These are phyloP conservation scores for Cladorrhinum sp. DNA, from an alignment of 2,329 filamentous ascomycete genomes.

Conservation along the genomic window DNA sequence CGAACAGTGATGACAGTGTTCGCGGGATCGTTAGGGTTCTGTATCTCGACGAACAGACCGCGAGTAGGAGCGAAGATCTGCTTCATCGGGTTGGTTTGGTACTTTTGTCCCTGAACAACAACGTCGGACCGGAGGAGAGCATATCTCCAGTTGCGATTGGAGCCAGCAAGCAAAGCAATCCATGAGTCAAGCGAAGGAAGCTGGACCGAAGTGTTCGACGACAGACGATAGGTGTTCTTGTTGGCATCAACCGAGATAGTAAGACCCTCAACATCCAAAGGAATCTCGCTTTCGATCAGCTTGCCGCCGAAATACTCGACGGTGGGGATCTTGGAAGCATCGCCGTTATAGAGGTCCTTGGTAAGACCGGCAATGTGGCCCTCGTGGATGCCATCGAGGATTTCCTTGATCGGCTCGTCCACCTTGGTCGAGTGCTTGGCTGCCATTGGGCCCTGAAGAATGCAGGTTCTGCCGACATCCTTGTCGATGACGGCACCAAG, in stretches of 20 bases:
- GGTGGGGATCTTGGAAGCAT: slow-evolving; percentile 71
- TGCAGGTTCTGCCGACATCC: slow-evolving; percentile 93
- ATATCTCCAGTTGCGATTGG: slow-evolving; percentile 86
- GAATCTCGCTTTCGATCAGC: slow-evolving; percentile 66
- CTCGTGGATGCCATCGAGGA: slow-evolving; percentile 85
- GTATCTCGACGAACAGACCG: slow-evolving; percentile 86
- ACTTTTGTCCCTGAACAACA: slow-evolving; percentile 91
- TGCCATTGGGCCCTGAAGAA: slow-evolving; percentile 90
- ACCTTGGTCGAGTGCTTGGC: slow-evolving; percentile 85
- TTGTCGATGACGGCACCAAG: slow-evolving; percentile 92
- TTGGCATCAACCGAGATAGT: slow-evolving; percentile 74
- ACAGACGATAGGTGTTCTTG: slow-evolving; percentile 82
- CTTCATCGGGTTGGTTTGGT: slow-evolving; percentile 93
- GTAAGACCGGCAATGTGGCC: slow-evolving; percentile 79
- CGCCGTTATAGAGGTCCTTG: slow-evolving; percentile 72
- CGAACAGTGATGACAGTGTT: slow-evolving; percentile 84
- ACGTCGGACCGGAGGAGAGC: slow-evolving; percentile 92
- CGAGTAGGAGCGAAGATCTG: slow-evolving; percentile 83
- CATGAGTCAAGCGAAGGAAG: slow-evolving; percentile 80
- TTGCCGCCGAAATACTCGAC: slow-evolving; percentile 96
- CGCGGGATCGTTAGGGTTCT: slow-evolving; percentile 72
- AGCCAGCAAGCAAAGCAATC: slow-evolving; percentile 83
- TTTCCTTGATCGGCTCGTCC: slow-evolving; percentile 93
- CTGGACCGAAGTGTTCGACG: slow-evolving; percentile 66
- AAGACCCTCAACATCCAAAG: slow-evolving; percentile 79